Base-by-base conservation (phyloP, 2,329 filamentous ascomycete species). In the Allantophomopsis lycopodina region DNA sequence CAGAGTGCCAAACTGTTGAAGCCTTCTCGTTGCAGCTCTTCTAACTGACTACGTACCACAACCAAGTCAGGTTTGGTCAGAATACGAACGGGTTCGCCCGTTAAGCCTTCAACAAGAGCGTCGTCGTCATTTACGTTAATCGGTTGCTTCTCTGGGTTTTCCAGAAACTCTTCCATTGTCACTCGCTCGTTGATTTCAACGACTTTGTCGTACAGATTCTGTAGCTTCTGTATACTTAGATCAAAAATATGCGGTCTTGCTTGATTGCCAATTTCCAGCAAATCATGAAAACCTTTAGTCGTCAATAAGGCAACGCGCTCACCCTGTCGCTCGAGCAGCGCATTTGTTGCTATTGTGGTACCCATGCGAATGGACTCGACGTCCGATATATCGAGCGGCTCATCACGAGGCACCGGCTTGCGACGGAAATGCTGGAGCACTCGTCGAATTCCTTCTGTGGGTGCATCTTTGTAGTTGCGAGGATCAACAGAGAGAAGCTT, bases 401-500 rank as follows among this genome's bases (percentile, higher is more conserved):
- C 59, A 14, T 74, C 75, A 35, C 76, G 65, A 5, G 72, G 72
- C 18, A 79, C 76, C 18, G 75, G 67, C 40, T 64, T 63, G 40
- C 68, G 68, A 2, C 66, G 71, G 55, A 79, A 76, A 32, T 60
- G 67, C 37, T 71, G 72, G 31, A 80, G 64, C 2, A 80, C 63
- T 8, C 76, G 66, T 12, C 76, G 66, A 42, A 80, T 80, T 18
- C 75, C 76, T 61, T 80, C 76, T 16, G 79, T 60, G 1, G 76
- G 76, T 5, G 76, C 76, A 58, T 81, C 76, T 38, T 73, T 62
- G 56, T 81, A 80, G 55, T 80, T 79, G 16, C 64, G 59, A 1
- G 76, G 76, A 49, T 84, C 79, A 46, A 81, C 80, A 0, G 81
- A 85, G 13, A 86, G 66, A 2, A 86, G 63, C 55, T 85, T 84